A percentile compares a stretch with the other conserved stretches of the same genome.
phyloP scores from a whole-genome alignment of 331 rosid genomes.

The Quercus phellos region DNA sequence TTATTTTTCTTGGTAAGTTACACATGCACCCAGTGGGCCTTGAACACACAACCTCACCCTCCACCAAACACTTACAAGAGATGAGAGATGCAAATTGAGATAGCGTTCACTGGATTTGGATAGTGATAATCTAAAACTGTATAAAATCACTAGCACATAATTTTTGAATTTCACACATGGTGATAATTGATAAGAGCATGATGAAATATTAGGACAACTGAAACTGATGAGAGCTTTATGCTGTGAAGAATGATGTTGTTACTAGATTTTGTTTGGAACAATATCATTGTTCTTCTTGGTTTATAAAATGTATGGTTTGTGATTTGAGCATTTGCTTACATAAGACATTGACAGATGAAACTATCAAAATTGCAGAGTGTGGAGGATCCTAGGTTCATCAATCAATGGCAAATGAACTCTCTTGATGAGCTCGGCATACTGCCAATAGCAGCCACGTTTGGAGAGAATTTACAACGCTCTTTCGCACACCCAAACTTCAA shows the following conservation, averaged over 20 bases:
- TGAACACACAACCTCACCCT: too few relatives aligned
- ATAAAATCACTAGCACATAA: background rate
- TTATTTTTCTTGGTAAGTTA: too few relatives aligned
- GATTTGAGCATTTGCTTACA: background rate
- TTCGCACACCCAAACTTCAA: constrained; percentile 36
- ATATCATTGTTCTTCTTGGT: background rate
- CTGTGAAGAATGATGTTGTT: too few relatives aligned
- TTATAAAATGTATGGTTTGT: background rate
- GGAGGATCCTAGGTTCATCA: constrained; percentile 55
- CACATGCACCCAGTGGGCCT: too few relatives aligned
- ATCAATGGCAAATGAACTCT: constrained; percentile 61
- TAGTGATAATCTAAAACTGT: background rate
- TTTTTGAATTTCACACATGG: background rate
- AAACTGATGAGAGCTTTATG: background rate
- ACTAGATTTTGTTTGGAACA: background rate
- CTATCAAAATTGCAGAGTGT: constrained; percentile 42
- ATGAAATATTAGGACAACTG: background rate
- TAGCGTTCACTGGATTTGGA: too few relatives aligned
- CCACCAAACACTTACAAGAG: too few relatives aligned
- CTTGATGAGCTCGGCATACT: constrained; percentile 40
- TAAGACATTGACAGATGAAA: background rate
- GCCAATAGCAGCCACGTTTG: constrained; percentile 51
- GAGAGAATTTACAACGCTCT: constrained; percentile 53
- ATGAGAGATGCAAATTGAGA: too few relatives aligned
- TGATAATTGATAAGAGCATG: background rate